Evolutionary conservation across 345 rosid genomes (phyloP).

Genomic region (Pseudoturritis turrita): DNA sequence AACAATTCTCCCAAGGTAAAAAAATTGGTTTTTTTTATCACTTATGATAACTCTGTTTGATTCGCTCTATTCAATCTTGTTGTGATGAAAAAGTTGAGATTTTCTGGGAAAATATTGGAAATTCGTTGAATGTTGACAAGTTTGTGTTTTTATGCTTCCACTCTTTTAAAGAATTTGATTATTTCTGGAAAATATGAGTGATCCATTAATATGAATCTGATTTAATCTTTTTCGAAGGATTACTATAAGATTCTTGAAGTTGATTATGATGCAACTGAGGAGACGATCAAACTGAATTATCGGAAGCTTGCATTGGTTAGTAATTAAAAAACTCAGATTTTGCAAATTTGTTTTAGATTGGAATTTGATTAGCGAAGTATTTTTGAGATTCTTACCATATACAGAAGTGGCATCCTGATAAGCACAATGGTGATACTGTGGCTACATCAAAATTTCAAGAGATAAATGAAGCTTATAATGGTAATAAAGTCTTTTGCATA

Average conservation of each 20-base stretch:
- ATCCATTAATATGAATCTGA: background rate
- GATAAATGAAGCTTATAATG: slow-evolving; percentile 72
- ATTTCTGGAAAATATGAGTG: background rate
- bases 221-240: slow-evolving; percentile 37
- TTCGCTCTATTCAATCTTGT: background rate
- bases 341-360: background rate
- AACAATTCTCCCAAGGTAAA: slow-evolving; percentile 13
- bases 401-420: slow-evolving; percentile 84
- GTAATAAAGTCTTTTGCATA: slow-evolving; percentile 29
- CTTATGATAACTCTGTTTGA: slow-evolving; percentile 3
- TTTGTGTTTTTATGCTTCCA: background rate
- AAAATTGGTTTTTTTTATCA: background rate
- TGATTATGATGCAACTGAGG: slow-evolving; percentile 75
- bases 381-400: background rate
- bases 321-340: background rate
- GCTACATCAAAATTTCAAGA: slow-evolving; percentile 66
- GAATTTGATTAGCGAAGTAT: background rate
- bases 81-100: background rate
- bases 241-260: slow-evolving; percentile 70
- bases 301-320: slow-evolving; percentile 70
- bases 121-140: background rate
- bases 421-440: slow-evolving; percentile 59
- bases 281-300: slow-evolving; percentile 55
- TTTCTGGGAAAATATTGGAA: background rate
- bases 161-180: background rate